Evolutionary conservation across 192 early-diverging fungal species (phyloP).

Genomic region (Backusella circina): DNA sequence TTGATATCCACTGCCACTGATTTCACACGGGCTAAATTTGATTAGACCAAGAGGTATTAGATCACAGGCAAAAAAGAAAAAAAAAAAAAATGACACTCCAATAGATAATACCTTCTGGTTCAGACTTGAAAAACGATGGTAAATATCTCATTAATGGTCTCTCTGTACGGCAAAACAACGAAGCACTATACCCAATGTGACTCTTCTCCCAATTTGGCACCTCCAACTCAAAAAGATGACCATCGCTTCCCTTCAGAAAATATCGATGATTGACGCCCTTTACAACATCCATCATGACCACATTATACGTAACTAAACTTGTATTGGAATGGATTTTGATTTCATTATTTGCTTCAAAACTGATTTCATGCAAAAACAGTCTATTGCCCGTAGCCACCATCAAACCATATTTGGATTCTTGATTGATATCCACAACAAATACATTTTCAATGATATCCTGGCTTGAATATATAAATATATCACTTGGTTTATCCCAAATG

Average conservation of each 20-base stretch:
- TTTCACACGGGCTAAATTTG: slow-evolving; percentile 4
- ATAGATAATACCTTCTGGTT: not conserved
- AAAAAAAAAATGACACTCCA: not conserved
- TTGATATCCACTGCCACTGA: not conserved
- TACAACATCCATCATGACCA: not conserved
- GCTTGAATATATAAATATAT: not conserved
- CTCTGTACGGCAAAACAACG: not conserved
- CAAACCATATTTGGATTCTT: not conserved
- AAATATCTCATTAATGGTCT: not conserved
- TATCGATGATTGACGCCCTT: not conserved
- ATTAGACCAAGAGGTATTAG: too few relatives aligned
- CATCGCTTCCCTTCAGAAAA: slow-evolving; percentile 4
- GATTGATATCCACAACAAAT: not conserved
- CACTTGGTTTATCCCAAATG: not conserved
- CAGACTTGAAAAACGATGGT: not conserved
- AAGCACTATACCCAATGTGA: not conserved
- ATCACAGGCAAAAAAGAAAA: not conserved
- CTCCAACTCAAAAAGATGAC: slow-evolving; percentile 1
- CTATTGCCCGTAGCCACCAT: not conserved
- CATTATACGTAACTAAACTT: not conserved
- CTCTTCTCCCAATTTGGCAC: not conserved
- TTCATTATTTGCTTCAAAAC: not conserved
- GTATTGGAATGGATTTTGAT: not conserved
- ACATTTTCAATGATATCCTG: not conserved
- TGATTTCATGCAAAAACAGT: slow-evolving; percentile 2